Conservation (phyloP, 129 eudicot species). For the Kitagawia praeruptora region DNA sequence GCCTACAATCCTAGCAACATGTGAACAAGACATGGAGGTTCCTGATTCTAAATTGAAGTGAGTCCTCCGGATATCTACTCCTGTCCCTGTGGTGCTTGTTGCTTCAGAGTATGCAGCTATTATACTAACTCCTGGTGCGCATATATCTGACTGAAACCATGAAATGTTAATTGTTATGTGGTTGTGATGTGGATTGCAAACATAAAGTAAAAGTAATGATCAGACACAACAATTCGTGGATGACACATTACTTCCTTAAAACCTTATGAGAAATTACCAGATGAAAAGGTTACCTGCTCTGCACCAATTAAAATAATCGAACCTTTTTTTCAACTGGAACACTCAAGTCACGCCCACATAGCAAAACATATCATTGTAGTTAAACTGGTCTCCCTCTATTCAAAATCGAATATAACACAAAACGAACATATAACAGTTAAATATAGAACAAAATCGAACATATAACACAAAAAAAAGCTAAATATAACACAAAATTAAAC, state of each 20-base stretch:
- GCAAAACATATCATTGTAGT: too few relatives aligned
- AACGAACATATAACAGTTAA: too few relatives aligned
- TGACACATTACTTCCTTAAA: too few relatives aligned
- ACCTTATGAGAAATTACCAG: too few relatives aligned
- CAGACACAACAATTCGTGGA: not conserved
- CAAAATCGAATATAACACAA: too few relatives aligned
- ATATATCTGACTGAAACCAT: conserved; percentile 64
- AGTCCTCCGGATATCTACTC: conserved; percentile 20
- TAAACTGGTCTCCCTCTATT: too few relatives aligned
- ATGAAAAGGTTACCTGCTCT: too few relatives aligned
- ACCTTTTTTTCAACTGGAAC: too few relatives aligned
- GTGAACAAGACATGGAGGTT: conserved; percentile 98
- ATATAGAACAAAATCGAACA: too few relatives aligned
- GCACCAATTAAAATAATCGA: too few relatives aligned
- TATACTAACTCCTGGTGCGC: conserved; percentile 83
- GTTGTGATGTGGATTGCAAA: not conserved
- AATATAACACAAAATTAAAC: too few relatives aligned
- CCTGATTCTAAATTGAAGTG: conserved; percentile 41
- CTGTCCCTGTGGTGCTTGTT: conserved; percentile 23
- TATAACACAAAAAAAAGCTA: not conserved
- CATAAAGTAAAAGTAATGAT: not conserved
- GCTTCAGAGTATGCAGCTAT: conserved; percentile 60
- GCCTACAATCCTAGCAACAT: conserved; percentile 68
- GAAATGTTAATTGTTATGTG: not conserved
- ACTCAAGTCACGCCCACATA: too few relatives aligned